Conservation (phyloP, 1,139 yeast species). For the Scheffersomyces titani region DNA sequence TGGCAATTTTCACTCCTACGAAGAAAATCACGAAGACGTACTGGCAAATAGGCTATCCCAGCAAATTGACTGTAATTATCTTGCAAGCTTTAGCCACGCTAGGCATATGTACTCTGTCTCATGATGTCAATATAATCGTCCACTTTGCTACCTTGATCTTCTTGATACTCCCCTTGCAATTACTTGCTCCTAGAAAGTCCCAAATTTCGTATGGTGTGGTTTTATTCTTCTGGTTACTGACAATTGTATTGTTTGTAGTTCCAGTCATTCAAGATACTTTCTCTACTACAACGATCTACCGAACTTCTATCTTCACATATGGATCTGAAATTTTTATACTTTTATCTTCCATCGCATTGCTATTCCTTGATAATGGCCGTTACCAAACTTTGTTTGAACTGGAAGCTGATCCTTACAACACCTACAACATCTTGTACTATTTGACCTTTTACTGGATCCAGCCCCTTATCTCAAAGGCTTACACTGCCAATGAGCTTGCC, state of each 20-base stretch:
- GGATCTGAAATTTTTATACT: conserved; percentile 12
- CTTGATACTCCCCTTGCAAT: conserved; percentile 8
- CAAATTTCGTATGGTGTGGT: conserved; percentile 10
- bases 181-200: conserved; percentile 8
- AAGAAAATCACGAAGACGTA: conserved; percentile 3
- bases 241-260: conserved; percentile 6
- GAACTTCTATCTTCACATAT: neutral
- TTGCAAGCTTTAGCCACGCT: conserved; percentile 13
- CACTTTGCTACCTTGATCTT: neutral
- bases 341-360: conserved; percentile 9
- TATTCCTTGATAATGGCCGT: conserved; percentile 15
- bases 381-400: conserved; percentile 18
- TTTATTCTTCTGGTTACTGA: conserved; percentile 10
- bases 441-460: conserved; percentile 28
- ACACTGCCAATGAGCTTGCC: conserved; percentile 20
- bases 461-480: conserved; percentile 23
- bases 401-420: conserved; percentile 14
- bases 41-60: conserved; percentile 8
- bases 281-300: conserved; percentile 16
- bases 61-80: conserved; percentile 11
- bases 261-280: conserved; percentile 15
- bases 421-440: conserved; percentile 16
- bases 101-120: conserved; percentile 11
- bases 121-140: conserved; percentile 1
- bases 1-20: neutral